phyloP scores from a whole-genome alignment of 495 filamentous ascomycete species.

The Trichoderma virens region DNA sequence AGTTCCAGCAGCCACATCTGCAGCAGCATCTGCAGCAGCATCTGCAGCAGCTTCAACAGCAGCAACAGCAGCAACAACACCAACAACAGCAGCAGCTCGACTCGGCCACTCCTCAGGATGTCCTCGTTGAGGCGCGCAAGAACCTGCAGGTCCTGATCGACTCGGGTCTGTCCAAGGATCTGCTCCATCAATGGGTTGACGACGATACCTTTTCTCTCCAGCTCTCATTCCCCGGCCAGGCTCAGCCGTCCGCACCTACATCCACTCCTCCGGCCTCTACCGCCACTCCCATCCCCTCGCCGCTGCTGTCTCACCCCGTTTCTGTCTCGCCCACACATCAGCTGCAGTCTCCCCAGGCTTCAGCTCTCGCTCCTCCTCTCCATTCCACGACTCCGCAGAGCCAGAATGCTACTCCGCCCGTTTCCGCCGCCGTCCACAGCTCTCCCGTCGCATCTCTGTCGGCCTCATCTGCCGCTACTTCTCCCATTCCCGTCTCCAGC shows the following conservation, averaged over 20 bases:
- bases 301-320: conserved; percentile 1
- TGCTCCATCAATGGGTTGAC: conserved; percentile 18
- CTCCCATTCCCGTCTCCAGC: neutral
- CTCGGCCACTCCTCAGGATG: neutral
- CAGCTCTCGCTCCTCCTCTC: neutral
- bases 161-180: conserved; percentile 22
- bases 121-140: conserved; percentile 9
- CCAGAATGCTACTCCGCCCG: neutral
- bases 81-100: conserved; percentile 4
- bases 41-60: neutral
- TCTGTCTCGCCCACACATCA: neutral
- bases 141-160: conserved; percentile 11
- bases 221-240: neutral
- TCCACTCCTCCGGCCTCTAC: neutral
- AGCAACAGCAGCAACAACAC: conserved; percentile 1
- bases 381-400: neutral
- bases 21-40: conserved; percentile 2
- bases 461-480: neutral
- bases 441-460: neutral
- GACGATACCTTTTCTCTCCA: conserved; percentile 1
- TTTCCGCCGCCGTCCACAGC: neutral
- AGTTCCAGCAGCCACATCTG: conserved; percentile 1
- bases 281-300: neutral
- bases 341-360: neutral
- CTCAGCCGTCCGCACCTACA: neutral